Base-by-base conservation (phyloP, 2,329 filamentous ascomycete genomes). In the Exophiala spinifera region DNA sequence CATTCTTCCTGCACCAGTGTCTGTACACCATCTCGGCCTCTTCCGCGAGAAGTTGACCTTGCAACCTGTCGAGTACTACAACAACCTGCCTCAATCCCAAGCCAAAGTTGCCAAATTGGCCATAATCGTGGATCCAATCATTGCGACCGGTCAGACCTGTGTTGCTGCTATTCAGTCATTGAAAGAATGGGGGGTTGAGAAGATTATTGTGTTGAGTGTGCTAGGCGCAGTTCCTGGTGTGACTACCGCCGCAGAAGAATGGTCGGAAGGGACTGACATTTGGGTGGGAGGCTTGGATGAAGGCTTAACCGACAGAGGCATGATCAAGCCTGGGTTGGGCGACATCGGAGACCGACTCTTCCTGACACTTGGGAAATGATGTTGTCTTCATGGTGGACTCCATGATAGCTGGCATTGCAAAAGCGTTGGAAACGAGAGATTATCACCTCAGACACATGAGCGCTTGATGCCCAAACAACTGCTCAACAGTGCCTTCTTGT, bases 11-110 rank as follows among this genome's bases (percentile, higher is more conserved):
- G 69, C 73, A 34, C 81, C 89, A 13, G 88, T 92, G 28, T 86
- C 91, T 5, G 83, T 96, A 61, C 91, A 97, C 76, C 92, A 97
- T 70, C 86, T 97, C 6, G 92, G 94, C 62, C 86, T 97, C 67
- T 97, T 92, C 79, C 89, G 91, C 67, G 91, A 96, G 70, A 89
- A 88, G 56, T 83, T 84, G 53, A 92, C 89, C 42, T 85, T 96
- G 53, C 84, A 90, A 66, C 90, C 91, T 2, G 91, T 96, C 55
- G 91, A 96, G 74, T 96, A 96, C 81, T 96, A 96, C 81, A 96
- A 96, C 79, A 96, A 96, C 73, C 85, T 96, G 17, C 91, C 91
- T 33, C 67, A 46, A 59, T 72, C 25, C 57, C 66, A 42, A 62
- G 69, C 36, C 50, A 61, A 37, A 42, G 61, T 25, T 3, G 70